Conservation (phyloP, 441 rosid species). For the Melastoma candidum region DNA sequence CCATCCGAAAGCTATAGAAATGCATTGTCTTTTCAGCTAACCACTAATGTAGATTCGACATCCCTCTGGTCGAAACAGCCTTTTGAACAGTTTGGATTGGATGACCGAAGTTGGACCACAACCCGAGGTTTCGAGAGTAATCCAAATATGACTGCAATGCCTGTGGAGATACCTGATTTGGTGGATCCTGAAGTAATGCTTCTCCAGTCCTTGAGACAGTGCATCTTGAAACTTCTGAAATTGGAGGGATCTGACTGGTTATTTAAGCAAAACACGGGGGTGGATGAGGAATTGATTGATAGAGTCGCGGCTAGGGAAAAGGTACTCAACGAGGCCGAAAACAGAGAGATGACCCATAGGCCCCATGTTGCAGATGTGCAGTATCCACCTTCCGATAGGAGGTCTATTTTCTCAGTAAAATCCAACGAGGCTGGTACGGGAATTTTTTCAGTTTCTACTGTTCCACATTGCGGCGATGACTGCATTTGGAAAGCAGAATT, state of each 20-base stretch:
- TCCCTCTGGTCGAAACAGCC: constrained; percentile 98
- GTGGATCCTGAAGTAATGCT: constrained; percentile 72
- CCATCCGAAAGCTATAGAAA: constrained; percentile 46
- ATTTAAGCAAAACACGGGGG: constrained; percentile 77
- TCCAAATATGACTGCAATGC: constrained; percentile 22
- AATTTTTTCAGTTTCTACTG: constrained; percentile 38
- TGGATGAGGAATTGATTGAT: constrained; percentile 87
- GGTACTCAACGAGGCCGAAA: constrained; percentile 63
- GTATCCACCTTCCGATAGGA: constrained; percentile 28
- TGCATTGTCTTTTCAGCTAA: constrained; percentile 26
- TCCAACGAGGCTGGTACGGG: constrained; percentile 22
- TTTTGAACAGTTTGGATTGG: constrained; percentile 89
- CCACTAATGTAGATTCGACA: constrained; percentile 36
- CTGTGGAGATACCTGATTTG: constrained; percentile 30
- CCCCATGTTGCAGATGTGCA: constrained; percentile 40
- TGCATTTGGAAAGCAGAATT: constrained; percentile 79
- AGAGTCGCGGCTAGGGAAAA: constrained; percentile 85
- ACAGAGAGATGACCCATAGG: constrained; percentile 40
- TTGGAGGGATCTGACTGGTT: constrained; percentile 95
- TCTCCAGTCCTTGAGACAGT: constrained; percentile 69
- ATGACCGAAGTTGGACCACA: constrained; percentile 41
- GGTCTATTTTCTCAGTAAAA: constrained; percentile 19
- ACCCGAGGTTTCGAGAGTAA: constrained; percentile 46
- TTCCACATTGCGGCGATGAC: constrained; percentile 93
- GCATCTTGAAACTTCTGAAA: constrained; percentile 69